These are phyloP conservation scores for Talaromyces sp. DNA, from an alignment of 2,329 filamentous ascomycete species.

Conservation along the genomic window DNA sequence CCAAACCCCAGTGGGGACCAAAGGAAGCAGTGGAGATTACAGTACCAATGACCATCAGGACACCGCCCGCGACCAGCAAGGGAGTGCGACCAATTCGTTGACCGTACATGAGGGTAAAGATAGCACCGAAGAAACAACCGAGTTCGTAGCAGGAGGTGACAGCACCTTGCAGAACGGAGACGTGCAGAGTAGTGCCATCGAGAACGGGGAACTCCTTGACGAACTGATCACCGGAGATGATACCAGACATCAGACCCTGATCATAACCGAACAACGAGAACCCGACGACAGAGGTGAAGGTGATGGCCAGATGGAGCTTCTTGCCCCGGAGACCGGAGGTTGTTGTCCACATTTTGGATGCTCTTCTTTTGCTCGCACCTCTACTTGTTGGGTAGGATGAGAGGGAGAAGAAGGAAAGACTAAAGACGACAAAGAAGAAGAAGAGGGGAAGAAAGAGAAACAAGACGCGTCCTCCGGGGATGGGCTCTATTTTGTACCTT, in stretches of 20 bases:
- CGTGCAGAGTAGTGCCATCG: slow-evolving; percentile 21
- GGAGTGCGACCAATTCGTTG: slow-evolving; percentile 28
- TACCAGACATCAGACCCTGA: slow-evolving; percentile 61
- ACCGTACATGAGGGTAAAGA: slow-evolving; percentile 25
- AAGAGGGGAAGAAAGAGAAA: background rate
- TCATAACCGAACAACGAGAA: slow-evolving; percentile 63
- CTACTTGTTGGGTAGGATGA: background rate
- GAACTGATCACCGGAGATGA: slow-evolving; percentile 46
- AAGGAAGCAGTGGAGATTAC: slow-evolving; percentile 22
- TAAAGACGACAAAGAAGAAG: background rate
- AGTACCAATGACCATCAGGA: slow-evolving; percentile 39
- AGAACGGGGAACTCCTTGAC: background rate
- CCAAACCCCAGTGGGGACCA: slow-evolving; percentile 21
- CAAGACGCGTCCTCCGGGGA: background rate
- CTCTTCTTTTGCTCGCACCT: background rate
- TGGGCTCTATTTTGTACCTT: background rate
- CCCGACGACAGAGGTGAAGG: slow-evolving; percentile 36
- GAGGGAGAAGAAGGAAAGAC: background rate
- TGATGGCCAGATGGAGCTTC: slow-evolving; percentile 19
- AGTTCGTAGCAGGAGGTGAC: slow-evolving; percentile 51
- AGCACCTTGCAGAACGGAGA: slow-evolving; percentile 45
- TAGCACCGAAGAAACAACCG: slow-evolving; percentile 34
- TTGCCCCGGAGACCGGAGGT: slow-evolving; percentile 23
- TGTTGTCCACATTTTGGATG: slow-evolving; percentile 25
- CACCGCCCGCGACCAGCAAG: slow-evolving; percentile 48